These are phyloP conservation scores for Picochlorum sp. DNA, from an alignment of 139 green algal genomes.

Conservation along the genomic window DNA sequence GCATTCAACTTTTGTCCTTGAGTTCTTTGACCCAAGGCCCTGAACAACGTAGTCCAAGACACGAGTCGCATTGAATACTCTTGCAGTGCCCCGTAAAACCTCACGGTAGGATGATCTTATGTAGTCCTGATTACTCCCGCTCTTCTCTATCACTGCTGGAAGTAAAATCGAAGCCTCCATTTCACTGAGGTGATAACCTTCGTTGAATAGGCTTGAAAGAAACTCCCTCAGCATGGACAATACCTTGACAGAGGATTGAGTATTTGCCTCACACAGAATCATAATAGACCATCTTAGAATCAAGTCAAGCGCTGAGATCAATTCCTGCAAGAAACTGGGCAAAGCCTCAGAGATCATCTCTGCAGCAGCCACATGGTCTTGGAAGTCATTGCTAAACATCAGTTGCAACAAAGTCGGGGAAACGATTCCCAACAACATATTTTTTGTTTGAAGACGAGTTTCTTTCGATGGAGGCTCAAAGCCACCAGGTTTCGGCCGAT, in stretches of 20 bases:
- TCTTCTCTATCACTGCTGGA: slow-evolving; percentile 86
- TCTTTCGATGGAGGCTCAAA: slow-evolving; percentile 56
- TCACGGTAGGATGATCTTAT: slow-evolving; percentile 51
- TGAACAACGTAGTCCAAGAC: slow-evolving; percentile 32
- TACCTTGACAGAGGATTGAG: slow-evolving; percentile 49
- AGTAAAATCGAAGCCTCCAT: slow-evolving; percentile 78
- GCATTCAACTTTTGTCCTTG: slow-evolving; percentile 75
- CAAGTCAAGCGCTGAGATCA: slow-evolving; percentile 49
- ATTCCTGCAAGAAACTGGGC: slow-evolving; percentile 6
- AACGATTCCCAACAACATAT: slow-evolving; percentile 39
- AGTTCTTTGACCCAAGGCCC: slow-evolving; percentile 81
- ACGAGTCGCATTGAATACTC: slow-evolving; percentile 34
- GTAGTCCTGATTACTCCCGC: slow-evolving; percentile 71
- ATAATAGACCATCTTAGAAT: slow-evolving; percentile 72
- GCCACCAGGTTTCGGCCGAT: slow-evolving; percentile 42
- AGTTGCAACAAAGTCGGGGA: slow-evolving; percentile 15
- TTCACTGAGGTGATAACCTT: slow-evolving; percentile 54
- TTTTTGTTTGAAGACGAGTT: slow-evolving; percentile 49
- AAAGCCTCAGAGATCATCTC: slow-evolving; percentile 31
- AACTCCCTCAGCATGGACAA: slow-evolving; percentile 54
- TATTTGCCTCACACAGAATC: slow-evolving; percentile 76
- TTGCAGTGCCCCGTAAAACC: slow-evolving; percentile 48
- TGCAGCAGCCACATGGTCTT: slow-evolving; percentile 64
- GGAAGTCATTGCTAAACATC: slow-evolving; percentile 58
- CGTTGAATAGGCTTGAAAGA: slow-evolving; percentile 31